A percentile compares a stretch with the other conserved stretches of the same genome.
phyloP scores from a whole-genome alignment of 176 grass and related monocot species.

The Aegilops sharonensis region DNA sequence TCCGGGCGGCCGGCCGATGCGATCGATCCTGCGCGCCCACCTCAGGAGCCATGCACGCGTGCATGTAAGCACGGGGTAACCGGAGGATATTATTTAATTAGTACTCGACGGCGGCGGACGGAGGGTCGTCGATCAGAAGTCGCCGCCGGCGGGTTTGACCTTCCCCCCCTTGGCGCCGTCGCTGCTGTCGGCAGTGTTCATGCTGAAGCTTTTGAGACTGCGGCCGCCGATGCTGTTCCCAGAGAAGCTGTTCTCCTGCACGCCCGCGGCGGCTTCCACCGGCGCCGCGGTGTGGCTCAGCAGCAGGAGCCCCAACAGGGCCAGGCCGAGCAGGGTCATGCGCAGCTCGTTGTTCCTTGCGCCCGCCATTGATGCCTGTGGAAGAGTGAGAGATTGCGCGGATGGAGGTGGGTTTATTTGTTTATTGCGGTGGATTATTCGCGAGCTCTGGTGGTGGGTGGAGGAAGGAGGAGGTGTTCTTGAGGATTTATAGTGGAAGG shows the following conservation, averaged over 20 bases:
- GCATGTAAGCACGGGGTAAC: background rate
- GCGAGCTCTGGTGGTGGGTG: slow-evolving; percentile 7
- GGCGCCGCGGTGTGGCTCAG: slow-evolving; percentile 33
- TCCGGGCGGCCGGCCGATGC: background rate
- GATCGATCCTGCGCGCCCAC: background rate
- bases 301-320: slow-evolving; percentile 39
- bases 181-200: background rate
- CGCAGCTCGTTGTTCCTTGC: slow-evolving; percentile 44
- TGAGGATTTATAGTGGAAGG: slow-evolving; percentile 30
- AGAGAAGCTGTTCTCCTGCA: slow-evolving; percentile 29
- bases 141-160: background rate
- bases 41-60: background rate
- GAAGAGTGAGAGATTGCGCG: background rate
- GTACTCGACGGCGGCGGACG: background rate
- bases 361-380: slow-evolving; percentile 20
- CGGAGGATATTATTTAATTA: background rate
- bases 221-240: slow-evolving; percentile 12
- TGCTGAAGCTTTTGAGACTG: slow-evolving; percentile 45
- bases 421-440: slow-evolving; percentile 27
- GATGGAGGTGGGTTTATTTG: background rate
- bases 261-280: background rate
- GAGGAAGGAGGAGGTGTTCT: background rate
- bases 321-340: slow-evolving; percentile 36
- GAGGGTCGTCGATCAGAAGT: slow-evolving; percentile 4
- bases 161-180: background rate